Base-by-base conservation (phyloP, 768 basidiomycete species). In the Chiua virens region DNA sequence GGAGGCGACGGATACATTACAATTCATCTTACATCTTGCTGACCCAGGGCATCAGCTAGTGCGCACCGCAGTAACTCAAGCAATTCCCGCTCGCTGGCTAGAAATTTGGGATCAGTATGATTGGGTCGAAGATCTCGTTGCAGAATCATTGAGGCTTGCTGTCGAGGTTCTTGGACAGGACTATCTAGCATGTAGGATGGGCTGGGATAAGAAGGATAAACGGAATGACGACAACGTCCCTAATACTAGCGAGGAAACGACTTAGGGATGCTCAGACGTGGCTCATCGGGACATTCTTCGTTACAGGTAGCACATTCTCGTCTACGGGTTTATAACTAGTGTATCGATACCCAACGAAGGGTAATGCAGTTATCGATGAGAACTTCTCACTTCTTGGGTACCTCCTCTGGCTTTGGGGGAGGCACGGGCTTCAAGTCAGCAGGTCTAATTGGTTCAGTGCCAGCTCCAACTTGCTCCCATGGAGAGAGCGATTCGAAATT, bases 61-160 rank as follows among this genome's bases (percentile, higher is more conserved):
- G 7, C 86, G 86, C 63, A 85, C 85, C 7, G 90, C 91, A 0
- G 67, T 90, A 43, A 91, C 92, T 6, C 97, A 98, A 66, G 78
- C 83, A 6, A 77, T 95, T 20, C 93, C 96, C 0, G 76, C 73
- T n/a, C 73, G 79, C 44, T 99, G 97, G 97, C 67, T 98, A 49
- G 83, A 84, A 5, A 74, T 93, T 39, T 96, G 93, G 86, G 95
- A 97, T 62, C 79, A 86, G 56, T 89, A 92, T 66, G 87, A 90
- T 39, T 96, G 97, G 97, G 94, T 98, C 13, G 97, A 99, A 70
- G 95, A 99, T 63, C 68, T 89, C 35, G 80, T 98, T 54, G 95
- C 94, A 5, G 96, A 98, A 61, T 81, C 83, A 0, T 71, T 99
- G 51, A 75, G 91, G 49, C 75, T 92, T 14, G 90, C 87, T 8